phyloP scores from a whole-genome alignment of 2,329 filamentous ascomycete species.

The Zymoseptoria crescenta region DNA sequence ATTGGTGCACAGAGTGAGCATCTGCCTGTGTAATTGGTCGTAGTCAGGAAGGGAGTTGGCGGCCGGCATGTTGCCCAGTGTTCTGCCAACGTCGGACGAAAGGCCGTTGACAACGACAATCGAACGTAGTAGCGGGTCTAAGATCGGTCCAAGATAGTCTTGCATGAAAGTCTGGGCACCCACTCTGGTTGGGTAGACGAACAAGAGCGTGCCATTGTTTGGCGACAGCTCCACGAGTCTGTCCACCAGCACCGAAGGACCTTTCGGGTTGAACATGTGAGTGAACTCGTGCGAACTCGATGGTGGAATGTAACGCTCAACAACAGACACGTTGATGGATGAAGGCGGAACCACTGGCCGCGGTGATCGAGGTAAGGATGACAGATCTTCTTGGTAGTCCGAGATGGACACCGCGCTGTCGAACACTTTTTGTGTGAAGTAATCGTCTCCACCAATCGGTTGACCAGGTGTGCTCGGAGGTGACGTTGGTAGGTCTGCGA shows the following conservation, averaged over 20 bases:
- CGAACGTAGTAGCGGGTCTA: constrained; percentile 53
- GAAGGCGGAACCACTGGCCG: constrained; percentile 52
- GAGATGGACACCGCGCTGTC: constrained; percentile 53
- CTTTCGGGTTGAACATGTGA: constrained; percentile 49
- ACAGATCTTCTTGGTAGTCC: constrained; percentile 49
- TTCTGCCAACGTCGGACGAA: constrained; percentile 48
- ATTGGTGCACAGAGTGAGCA: constrained; percentile 19
- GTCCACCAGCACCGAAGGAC: constrained; percentile 53
- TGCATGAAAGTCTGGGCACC: constrained; percentile 52
- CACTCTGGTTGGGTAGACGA: constrained; percentile 54
- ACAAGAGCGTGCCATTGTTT: constrained; percentile 49
- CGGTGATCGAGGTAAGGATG: constrained; percentile 44
- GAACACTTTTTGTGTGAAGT: constrained; percentile 55
- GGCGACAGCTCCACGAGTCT: constrained; percentile 53
- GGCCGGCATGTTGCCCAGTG: constrained; percentile 47
- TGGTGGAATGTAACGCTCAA: constrained; percentile 60
- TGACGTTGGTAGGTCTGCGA: constrained; percentile 55
- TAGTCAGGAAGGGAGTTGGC: constrained; percentile 49
- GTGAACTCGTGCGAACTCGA: constrained; percentile 50
- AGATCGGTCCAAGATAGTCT: constrained; percentile 52
- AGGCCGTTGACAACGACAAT: constrained; percentile 53
- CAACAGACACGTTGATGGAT: constrained; percentile 52
- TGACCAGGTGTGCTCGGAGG: constrained; percentile 52
- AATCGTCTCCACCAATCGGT: constrained; percentile 47
- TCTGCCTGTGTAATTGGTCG: constrained; percentile 28